Conservation (phyloP, 164 flowering plant species). For the Piper longum region DNA sequence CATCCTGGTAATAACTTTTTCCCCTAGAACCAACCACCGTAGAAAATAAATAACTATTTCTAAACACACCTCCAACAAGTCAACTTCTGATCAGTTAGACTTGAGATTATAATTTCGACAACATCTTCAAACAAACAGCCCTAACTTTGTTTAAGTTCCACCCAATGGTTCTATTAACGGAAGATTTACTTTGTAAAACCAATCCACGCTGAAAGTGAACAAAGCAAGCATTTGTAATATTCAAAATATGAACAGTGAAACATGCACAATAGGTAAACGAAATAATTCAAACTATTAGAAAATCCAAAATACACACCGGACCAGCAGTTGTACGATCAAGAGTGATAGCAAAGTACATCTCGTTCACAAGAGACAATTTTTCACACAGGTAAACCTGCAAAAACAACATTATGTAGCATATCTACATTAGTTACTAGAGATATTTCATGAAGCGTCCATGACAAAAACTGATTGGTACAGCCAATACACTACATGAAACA, state of each 20-base stretch:
- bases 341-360: slow-evolving; percentile 97
- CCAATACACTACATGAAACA: background rate
- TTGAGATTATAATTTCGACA: too few species aligned
- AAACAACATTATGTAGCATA: background rate
- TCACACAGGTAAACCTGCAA: slow-evolving; percentile 47
- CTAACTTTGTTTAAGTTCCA: background rate
- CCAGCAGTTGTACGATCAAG: slow-evolving; percentile 90
- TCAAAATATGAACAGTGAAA: too few species aligned
- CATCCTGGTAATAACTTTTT: too few species aligned
- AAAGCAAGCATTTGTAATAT: too few species aligned
- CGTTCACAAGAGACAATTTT: slow-evolving; percentile 79
- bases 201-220: background rate
- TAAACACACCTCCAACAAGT: too few species aligned
- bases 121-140: too few species aligned
- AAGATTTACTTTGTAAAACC: background rate
- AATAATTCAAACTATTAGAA: background rate
- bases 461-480: background rate
- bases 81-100: too few species aligned
- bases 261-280: too few species aligned
- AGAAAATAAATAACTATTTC: too few species aligned
- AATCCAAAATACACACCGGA: slow-evolving; percentile 12
- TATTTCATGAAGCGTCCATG: too few species aligned
- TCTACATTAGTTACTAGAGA: background rate
- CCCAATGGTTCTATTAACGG: background rate
- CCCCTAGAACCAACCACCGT: too few species aligned